Evolutionary conservation across 2,329 filamentous ascomycete genomes (phyloP).

Genomic region (Pyrenophora teres): DNA sequence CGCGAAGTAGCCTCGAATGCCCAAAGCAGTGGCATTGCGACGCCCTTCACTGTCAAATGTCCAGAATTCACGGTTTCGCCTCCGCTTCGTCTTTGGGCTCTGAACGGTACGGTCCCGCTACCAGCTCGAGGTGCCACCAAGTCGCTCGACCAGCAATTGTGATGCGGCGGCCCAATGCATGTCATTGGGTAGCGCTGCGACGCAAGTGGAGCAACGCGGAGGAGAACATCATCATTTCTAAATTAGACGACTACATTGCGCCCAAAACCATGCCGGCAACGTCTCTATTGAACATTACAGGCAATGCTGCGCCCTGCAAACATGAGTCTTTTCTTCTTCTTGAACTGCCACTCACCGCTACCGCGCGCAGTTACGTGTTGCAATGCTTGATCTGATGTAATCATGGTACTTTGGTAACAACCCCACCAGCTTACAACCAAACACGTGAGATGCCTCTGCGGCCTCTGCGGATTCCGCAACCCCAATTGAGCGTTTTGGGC

Average conservation of each 20-base stretch:
- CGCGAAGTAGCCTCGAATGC: constrained; percentile 15
- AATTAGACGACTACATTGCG: constrained; percentile 8
- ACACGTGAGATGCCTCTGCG: too few species aligned
- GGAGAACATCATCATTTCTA: constrained; percentile 10
- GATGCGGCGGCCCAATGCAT: constrained; percentile 18
- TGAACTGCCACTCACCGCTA: neutral
- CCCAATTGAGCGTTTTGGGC: neutral
- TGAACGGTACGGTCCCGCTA: neutral
- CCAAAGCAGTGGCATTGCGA: constrained; percentile 10
- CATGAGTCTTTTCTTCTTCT: neutral
- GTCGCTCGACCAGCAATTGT: neutral
- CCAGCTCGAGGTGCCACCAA: neutral
- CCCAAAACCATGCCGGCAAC: constrained; percentile 2
- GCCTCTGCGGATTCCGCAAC: too few species aligned
- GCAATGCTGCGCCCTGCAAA: constrained; percentile 6
- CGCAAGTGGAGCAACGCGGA: constrained; percentile 8
- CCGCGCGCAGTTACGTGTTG: neutral
- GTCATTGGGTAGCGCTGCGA: constrained; percentile 22
- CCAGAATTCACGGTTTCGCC: neutral
- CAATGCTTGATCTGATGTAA: neutral
- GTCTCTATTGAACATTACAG: neutral
- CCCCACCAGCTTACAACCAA: too few species aligned
- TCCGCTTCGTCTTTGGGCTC: neutral
- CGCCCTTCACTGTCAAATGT: constrained; percentile 16
- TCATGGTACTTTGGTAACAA: too few species aligned